A percentile compares a stretch with the other conserved stretches of the same genome.
These are phyloP conservation scores for Phytophthora citricola DNA, from an alignment of 352 stramenopile genomes.

Conservation along the genomic window DNA sequence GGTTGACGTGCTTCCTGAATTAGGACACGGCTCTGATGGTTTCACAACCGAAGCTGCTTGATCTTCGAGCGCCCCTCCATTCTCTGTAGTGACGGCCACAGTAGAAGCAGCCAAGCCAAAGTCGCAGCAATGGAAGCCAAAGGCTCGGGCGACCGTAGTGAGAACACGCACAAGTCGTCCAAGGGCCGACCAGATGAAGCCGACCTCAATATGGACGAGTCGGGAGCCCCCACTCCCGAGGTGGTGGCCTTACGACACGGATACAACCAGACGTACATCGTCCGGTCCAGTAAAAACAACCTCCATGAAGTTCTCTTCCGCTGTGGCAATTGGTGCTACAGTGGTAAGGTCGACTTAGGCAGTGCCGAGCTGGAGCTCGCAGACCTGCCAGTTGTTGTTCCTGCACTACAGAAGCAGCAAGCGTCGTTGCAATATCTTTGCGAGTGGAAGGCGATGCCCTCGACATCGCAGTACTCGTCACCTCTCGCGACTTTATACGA, in stretches of 20 bases:
- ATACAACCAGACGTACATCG: slow-evolving; percentile 95
- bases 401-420: slow-evolving; percentile 94
- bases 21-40: slow-evolving; percentile 24
- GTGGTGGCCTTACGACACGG: slow-evolving; percentile 84
- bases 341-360: slow-evolving; percentile 89
- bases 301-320: slow-evolving; percentile 93
- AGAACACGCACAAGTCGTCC: slow-evolving; percentile 22
- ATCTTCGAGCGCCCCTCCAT: slow-evolving; percentile 10
- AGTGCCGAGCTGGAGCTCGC: slow-evolving; percentile 78
- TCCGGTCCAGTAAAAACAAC: slow-evolving; percentile 69
- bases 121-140: slow-evolving; percentile 70
- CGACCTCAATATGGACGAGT: slow-evolving; percentile 49
- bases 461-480: slow-evolving; percentile 69
- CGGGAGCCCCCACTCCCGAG: slow-evolving; percentile 58
- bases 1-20: slow-evolving; percentile 17
- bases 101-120: slow-evolving; percentile 17
- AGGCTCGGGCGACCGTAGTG: slow-evolving; percentile 25
- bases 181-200: slow-evolving; percentile 36
- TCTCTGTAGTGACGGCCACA: slow-evolving; percentile 18
- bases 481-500: slow-evolving; percentile 85
- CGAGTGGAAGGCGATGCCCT: slow-evolving; percentile 84
- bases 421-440: slow-evolving; percentile 92
- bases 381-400: slow-evolving; percentile 92
- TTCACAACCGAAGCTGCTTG: slow-evolving; percentile 43
- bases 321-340: slow-evolving; percentile 96